Evolutionary conservation across 768 basidiomycete genomes (phyloP).

Genomic region (Lactarius pseudohatsudake): DNA sequence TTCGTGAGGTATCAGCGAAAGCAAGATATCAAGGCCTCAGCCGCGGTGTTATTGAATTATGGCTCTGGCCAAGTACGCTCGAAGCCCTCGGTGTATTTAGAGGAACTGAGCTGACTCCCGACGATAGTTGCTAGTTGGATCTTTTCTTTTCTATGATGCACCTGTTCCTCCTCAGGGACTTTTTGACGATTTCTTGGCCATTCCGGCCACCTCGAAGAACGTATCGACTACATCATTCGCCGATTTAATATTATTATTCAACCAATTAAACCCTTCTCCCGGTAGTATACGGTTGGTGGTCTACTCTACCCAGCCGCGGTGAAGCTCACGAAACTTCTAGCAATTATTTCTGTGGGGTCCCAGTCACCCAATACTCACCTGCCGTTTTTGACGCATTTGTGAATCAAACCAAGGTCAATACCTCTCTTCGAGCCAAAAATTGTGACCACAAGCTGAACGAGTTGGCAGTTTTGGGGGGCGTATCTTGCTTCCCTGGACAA

Average conservation of each 20-base stretch:
- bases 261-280: neutral
- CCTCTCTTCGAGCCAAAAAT: neutral
- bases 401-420: constrained; percentile 2
- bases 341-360: neutral
- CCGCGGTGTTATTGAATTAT: neutral
- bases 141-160: constrained; percentile 28
- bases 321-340: neutral
- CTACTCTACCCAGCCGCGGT: neutral
- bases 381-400: constrained; percentile 1
- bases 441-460: neutral
- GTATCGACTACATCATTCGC: constrained; percentile 11
- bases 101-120: neutral
- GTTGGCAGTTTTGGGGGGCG: constrained; percentile 13
- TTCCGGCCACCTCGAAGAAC: neutral
- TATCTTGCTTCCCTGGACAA: constrained; percentile 5
- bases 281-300: neutral
- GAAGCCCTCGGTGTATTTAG: neutral
- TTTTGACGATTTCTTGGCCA: constrained; percentile 29
- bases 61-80: neutral
- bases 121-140: neutral
- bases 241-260: neutral
- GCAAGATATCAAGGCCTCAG: neutral
- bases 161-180: constrained; percentile 24
- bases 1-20: neutral
- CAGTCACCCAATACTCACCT: constrained; percentile 8